These are phyloP conservation scores for Lyophyllum atratum DNA, from an alignment of 768 basidiomycete species.

Conservation along the genomic window DNA sequence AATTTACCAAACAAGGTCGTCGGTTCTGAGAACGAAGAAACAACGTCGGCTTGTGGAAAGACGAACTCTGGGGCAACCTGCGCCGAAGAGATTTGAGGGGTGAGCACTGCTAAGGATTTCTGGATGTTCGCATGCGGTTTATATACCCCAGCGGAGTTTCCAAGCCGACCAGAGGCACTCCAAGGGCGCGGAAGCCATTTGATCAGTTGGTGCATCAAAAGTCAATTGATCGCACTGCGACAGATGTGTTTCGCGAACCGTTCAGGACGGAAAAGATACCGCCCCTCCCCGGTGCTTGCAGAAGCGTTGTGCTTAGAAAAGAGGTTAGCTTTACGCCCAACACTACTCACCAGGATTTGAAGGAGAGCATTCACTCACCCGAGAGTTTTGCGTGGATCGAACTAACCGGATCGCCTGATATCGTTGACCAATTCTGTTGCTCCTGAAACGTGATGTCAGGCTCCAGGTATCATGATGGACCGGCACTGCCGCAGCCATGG, in stretches of 20 bases:
- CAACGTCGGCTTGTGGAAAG: constrained; percentile 43
- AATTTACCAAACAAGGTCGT: constrained; percentile 25
- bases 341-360: not conserved
- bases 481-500: not conserved
- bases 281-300: no score
- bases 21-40: constrained; percentile 18
- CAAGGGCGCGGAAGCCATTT: not conserved
- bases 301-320: no score
- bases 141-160: constrained; percentile 32
- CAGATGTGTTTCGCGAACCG: not conserved
- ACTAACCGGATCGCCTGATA: not conserved
- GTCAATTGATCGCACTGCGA: constrained; percentile 6
- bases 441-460: not conserved
- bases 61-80: constrained; percentile 48
- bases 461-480: not conserved
- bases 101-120: constrained; percentile 47
- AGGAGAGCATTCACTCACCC: not conserved
- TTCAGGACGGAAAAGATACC: no score
- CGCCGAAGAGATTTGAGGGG: constrained; percentile 40
- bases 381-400: not conserved
- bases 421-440: not conserved
- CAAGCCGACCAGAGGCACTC: constrained; percentile 30
- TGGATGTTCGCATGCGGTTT: constrained; percentile 20
- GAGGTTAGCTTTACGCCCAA: no score
- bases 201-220: constrained; percentile 22